A percentile compares a stretch with the other conserved stretches of the same genome.
Evolutionary conservation across 768 basidiomycete genomes (phyloP).

Genomic region (Boletus vinaceobasis): DNA sequence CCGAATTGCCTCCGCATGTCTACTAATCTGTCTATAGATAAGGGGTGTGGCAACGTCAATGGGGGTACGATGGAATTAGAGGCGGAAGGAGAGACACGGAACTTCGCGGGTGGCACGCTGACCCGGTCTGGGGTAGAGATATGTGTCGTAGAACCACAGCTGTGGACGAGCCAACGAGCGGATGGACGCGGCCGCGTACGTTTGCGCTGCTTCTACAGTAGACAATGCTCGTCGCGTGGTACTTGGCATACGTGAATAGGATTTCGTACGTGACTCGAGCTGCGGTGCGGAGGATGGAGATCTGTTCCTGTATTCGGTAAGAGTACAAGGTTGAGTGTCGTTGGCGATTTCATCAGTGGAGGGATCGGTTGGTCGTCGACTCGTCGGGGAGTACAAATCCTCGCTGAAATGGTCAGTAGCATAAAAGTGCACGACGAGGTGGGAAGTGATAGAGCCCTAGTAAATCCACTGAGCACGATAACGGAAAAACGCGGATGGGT

Average conservation of each 20-base stretch:
- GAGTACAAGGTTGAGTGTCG: neutral
- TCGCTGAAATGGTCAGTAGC: neutral
- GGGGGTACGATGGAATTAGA: neutral
- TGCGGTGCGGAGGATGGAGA: neutral
- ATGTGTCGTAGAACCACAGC: neutral
- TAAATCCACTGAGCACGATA: neutral
- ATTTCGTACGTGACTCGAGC: neutral
- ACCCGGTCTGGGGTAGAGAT: neutral
- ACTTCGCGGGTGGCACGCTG: neutral
- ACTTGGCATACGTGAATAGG: neutral
- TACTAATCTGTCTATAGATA: neutral
- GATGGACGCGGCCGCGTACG: neutral
- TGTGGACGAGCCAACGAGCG: neutral
- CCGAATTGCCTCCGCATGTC: neutral
- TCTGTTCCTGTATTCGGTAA: neutral
- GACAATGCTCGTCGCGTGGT: neutral
- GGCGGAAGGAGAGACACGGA: neutral
- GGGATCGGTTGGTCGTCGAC: neutral
- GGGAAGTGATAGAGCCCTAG: neutral
- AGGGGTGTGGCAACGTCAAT: neutral
- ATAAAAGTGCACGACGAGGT: neutral
- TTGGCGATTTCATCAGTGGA: no score
- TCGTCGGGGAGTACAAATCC: neutral
- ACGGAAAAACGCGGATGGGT: no score
- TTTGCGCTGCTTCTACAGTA: neutral